A percentile compares a stretch with the other conserved stretches of the same genome.
phyloP scores from a whole-genome alignment of 2,329 filamentous ascomycete species.

The Diaporthe vaccinii region DNA sequence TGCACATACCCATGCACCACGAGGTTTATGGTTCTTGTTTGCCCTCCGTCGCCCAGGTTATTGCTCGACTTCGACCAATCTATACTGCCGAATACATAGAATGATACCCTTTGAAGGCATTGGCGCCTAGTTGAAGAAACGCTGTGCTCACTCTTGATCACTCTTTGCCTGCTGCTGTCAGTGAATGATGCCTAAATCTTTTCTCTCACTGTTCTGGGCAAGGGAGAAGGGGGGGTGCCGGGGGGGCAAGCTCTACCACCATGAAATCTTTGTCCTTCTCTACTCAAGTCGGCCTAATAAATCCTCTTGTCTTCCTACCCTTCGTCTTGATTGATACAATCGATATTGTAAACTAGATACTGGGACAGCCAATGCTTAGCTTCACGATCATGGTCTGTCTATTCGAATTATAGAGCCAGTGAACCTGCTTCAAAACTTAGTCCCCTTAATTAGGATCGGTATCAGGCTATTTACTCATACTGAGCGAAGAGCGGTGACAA shows the following conservation, averaged over 20 bases:
- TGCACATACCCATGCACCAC: too few species aligned
- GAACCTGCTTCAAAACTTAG: too few species aligned
- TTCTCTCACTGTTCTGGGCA: too few species aligned
- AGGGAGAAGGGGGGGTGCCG: too few species aligned
- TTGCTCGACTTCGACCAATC: neutral
- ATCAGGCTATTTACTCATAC: neutral
- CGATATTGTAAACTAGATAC: neutral
- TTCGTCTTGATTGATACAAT: neutral
- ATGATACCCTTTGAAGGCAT: slow-evolving; percentile 7
- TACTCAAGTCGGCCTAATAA: neutral
- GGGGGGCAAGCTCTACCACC: too few species aligned
- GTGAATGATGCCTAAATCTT: neutral
- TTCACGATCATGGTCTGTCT: too few species aligned
- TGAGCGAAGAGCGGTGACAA: neutral
- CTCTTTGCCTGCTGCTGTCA: neutral
- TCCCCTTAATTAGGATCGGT: neutral
- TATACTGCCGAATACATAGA: neutral
- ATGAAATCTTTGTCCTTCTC: neutral
- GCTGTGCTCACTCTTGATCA: neutral
- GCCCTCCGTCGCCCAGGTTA: neutral
- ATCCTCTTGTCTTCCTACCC: neutral
- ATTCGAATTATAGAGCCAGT: neutral
- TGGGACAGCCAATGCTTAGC: neutral
- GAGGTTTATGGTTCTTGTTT: neutral
- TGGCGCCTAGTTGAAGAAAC: neutral